Evolutionary conservation across 1,139 yeast species (phyloP), one percentile per base, ranked within the genome.

Genomic region (Pichia sp.): DNA sequence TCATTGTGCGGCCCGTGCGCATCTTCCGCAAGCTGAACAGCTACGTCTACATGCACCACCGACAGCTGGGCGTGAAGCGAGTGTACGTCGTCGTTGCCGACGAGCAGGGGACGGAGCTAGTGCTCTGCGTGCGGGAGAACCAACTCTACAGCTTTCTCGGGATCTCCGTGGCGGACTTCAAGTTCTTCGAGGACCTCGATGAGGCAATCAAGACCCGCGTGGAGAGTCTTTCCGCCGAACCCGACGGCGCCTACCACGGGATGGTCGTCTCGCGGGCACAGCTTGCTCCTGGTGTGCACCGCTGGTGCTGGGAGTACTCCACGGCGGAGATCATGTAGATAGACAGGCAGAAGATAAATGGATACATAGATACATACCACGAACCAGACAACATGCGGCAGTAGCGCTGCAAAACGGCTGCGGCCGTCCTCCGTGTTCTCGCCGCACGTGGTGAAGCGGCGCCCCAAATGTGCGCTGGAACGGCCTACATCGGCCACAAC

Each of bases 281-380:
- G 18, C 21, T 50, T 3, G 39, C 30, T 3, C 18, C 28, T 3
- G 50, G 46, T 8, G 39, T 55, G 10, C 51, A 34, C 16, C 50
- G 50, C 34, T 53, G 56, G 56, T 30, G 37, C 21, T 54, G 53
- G 53, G 53, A 50, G 18, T 47, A 50, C n/a, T 30, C 50, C 2
- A 19, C 49, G 6, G 31, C 41, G 12, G 23, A 25, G 6, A 4
- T 34, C 4, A 9, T 41, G 30, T 21, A 25, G 28, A 25, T 25
- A 25, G 28, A 25, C 28, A 25, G 6, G 9, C 8, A 25, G 6
- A 25, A 6, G 6, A 9, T 9, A 25, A 25, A 25, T 9, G 28
- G 9, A 25, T 25, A 25, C 28, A 9, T n/a, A n/a, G n/a, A n/a
- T n/a, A n/a, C n/a, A n/a, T n/a, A n/a, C n/a, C n/a, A n/a, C n/a